Conservation (phyloP, 176 grass and related monocot species). For the Bonia amplexicaulis region DNA sequence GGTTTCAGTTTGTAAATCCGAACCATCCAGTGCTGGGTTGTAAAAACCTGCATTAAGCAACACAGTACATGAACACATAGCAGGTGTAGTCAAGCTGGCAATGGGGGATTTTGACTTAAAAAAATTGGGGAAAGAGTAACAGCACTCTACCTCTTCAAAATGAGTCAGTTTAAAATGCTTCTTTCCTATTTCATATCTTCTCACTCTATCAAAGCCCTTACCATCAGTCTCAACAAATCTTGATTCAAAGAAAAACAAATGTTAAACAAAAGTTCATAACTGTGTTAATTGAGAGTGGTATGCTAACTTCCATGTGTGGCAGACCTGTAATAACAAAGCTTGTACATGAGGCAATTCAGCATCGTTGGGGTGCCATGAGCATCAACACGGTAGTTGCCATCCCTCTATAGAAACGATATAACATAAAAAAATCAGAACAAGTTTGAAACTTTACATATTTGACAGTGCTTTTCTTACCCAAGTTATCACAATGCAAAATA, state of each 20-base stretch:
- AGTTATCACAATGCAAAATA: neutral
- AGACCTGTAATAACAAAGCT: slow-evolving; percentile 95
- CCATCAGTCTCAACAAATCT: slow-evolving; percentile 93
- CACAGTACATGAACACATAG: neutral
- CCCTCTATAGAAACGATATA: slow-evolving; percentile 47
- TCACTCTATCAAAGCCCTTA: slow-evolving; percentile 83
- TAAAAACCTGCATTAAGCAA: slow-evolving; percentile 54
- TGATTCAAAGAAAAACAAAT: slow-evolving; percentile 35
- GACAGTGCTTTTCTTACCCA: neutral
- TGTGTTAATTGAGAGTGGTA: neutral
- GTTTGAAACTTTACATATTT: neutral
- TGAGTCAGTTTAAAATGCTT: slow-evolving; percentile 95
- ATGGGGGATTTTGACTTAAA: neutral
- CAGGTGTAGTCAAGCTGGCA: neutral
- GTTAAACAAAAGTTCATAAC: neutral
- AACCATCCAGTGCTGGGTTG: slow-evolving; percentile 80
- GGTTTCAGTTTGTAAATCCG: slow-evolving; percentile 80
- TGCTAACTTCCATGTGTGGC: slow-evolving; percentile 6
- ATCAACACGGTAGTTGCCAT: slow-evolving; percentile 90
- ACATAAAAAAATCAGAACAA: slow-evolving; percentile 16
- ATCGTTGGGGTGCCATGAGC: slow-evolving; percentile 78
- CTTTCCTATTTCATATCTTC: slow-evolving; percentile 94
- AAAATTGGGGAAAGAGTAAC: neutral
- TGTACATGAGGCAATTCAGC: slow-evolving; percentile 98
- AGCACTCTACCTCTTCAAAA: slow-evolving; percentile 80